phyloP scores from a whole-genome alignment of 768 basidiomycete species.

The Rhizopogon sp. region DNA sequence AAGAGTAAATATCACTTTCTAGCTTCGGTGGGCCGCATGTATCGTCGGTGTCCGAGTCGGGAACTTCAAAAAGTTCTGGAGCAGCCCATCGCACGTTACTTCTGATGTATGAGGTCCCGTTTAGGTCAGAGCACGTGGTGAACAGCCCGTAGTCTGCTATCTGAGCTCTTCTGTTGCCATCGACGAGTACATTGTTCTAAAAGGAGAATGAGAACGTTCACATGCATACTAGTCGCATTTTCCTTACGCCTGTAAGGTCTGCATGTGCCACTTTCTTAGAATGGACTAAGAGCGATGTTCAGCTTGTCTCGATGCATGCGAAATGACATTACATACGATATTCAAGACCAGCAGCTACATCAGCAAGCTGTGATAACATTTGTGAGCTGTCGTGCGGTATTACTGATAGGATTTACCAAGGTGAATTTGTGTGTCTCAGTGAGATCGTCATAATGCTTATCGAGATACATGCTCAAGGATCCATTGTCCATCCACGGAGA shows the following conservation, averaged over 20 bases:
- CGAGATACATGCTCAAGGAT: conserved; percentile 8
- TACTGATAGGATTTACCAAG: conserved; percentile 6
- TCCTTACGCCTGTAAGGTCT: neutral
- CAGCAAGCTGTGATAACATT: neutral
- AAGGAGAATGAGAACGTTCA: neutral
- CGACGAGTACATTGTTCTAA: conserved; percentile 23
- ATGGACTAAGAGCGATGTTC: neutral
- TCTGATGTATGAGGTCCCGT: conserved; percentile 28
- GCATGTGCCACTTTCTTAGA: neutral
- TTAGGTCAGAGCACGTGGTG: conserved; percentile 6
- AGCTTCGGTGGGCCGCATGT: neutral
- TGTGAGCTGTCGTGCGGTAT: neutral
- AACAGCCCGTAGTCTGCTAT: conserved; percentile 42
- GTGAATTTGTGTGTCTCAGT: conserved; percentile 5
- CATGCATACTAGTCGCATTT: neutral
- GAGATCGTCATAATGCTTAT: conserved; percentile 4
- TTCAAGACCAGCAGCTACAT: neutral
- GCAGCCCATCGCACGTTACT: conserved; percentile 43
- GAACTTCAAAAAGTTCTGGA: conserved; percentile 28
- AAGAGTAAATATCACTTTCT: no score
- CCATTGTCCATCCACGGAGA: conserved; percentile 15
- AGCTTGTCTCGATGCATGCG: neutral
- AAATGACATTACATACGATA: neutral
- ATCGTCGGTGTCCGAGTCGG: conserved; percentile 17
- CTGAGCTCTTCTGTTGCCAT: conserved; percentile 30